A percentile compares a stretch with the other conserved stretches of the same genome.
These are phyloP conservation scores for Cyphellophora europaea DNA, from an alignment of 2,329 filamentous ascomycete species.

Conservation along the genomic window DNA sequence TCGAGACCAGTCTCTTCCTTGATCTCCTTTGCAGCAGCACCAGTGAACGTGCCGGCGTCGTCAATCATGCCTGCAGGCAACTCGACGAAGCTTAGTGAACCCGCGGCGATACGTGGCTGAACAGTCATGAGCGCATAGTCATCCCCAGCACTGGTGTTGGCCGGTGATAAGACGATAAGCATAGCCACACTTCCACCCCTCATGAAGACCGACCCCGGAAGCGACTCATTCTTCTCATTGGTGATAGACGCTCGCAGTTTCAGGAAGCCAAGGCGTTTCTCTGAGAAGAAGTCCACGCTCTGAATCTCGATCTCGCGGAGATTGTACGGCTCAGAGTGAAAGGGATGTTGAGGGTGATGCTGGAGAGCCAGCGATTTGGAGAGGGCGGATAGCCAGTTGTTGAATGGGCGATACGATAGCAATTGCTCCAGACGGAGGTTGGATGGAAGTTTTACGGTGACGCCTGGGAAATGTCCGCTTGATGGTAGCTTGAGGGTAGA, in stretches of 20 bases:
- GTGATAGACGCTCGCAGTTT: constrained; percentile 47
- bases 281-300: constrained; percentile 43
- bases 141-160: constrained; percentile 12
- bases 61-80: constrained; percentile 55
- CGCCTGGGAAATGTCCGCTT: not conserved
- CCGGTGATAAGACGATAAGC: constrained; percentile 46
- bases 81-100: constrained; percentile 44
- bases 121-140: constrained; percentile 45
- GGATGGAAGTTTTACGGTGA: constrained; percentile 28
- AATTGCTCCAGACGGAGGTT: constrained; percentile 36
- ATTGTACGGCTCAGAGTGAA: constrained; percentile 41
- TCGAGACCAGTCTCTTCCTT: constrained; percentile 47
- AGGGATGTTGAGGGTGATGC: constrained; percentile 35
- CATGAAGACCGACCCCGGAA: constrained; percentile 49
- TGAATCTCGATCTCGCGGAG: constrained; percentile 46
- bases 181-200: constrained; percentile 50
- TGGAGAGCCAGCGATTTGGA: constrained; percentile 40
- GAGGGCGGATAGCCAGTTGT: constrained; percentile 44
- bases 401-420: constrained; percentile 44
- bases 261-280: constrained; percentile 43
- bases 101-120: constrained; percentile 49
- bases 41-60: constrained; percentile 42
- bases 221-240: constrained; percentile 39
- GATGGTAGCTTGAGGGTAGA: no score
- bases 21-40: constrained; percentile 48